Conservation (phyloP, 345 rosid genomes). For the Euphorbia peplus region DNA sequence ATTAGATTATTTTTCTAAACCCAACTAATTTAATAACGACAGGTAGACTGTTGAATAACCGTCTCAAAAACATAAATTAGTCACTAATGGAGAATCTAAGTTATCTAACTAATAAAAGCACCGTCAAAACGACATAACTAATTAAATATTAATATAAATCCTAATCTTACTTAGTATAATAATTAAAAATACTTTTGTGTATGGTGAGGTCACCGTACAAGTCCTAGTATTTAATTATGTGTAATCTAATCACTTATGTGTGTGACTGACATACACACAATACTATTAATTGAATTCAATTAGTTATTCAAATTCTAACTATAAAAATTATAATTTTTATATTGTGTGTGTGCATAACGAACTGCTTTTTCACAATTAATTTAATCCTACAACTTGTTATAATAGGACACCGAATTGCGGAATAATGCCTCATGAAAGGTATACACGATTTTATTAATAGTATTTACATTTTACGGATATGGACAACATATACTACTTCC, state of each 20-base stretch:
- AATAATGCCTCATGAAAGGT: slow-evolving; percentile 10
- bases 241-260: not conserved
- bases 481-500: too few species aligned
- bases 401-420: slow-evolving; percentile 24
- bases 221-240: not conserved
- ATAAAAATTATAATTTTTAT: not conserved
- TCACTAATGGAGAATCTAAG: slow-evolving; percentile 12
- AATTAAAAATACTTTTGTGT: not conserved
- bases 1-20: not conserved
- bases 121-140: slow-evolving; percentile 23
- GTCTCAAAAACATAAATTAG: slow-evolving; percentile 6
- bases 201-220: slow-evolving; percentile 12
- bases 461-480: not conserved
- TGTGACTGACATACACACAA: too few species aligned
- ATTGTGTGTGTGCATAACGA: not conserved
- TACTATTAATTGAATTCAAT: too few species aligned
- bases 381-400: slow-evolving; percentile 7
- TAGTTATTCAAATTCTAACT: not conserved
- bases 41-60: slow-evolving; percentile 15
- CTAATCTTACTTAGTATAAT: not conserved
- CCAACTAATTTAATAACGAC: not conserved
- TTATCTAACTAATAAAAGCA: slow-evolving; percentile 14
- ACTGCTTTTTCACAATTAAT: not conserved
- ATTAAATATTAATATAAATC: slow-evolving; percentile 5
- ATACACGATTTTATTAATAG: not conserved